Base-by-base conservation (phyloP, 1,139 yeast genomes). In the Candida freyschussii region DNA sequence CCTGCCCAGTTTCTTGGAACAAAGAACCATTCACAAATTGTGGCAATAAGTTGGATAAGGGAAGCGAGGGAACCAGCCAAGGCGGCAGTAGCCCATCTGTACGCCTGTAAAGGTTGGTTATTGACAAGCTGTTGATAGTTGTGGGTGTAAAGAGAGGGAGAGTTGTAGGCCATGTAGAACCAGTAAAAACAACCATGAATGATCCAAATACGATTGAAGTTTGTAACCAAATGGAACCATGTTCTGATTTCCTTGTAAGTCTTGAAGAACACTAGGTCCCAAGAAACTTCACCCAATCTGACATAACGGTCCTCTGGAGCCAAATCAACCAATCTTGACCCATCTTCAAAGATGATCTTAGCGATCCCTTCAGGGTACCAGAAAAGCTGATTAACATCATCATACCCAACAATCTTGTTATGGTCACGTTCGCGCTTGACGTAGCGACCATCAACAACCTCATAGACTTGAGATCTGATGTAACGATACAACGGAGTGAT, bases 341-440 rank as follows among this genome's bases (percentile, higher is more conserved):
- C 95, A 59, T 91, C 97, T 57, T 82, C 89, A 55, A 89, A 76
- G 32, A 82, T 74, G 55, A 91, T 89, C 65, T 94, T 81, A 42
- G 93, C 83, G 52, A 91, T 83, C 70, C 98, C 99, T 65, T 91
- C 97, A 27, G 98, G 97, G 65, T 91, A 93, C 98, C 99, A 91
- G 67, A 91, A 91, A 52, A 91, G 75, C 69, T 93, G 99, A 65
- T 93, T 91, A 42, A 91, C 94, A 69, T 93, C 98, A 68, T 91
- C 99, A 60, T 91, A 91, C 62, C 98, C 98, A 56, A 91, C 80
- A 48, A 91, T 75, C 57, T 83, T 74, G 68, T 87, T 83, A 67
- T 93, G 98, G 63, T 91, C 98, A 54, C 75, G 83, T 71, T 91
- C 98, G 62, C 99, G 89, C 67, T 93, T 93, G 51, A 91, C 93